These are phyloP conservation scores for Elsinoe fawcettii DNA, from an alignment of 2,329 filamentous ascomycete species.

Conservation along the genomic window DNA sequence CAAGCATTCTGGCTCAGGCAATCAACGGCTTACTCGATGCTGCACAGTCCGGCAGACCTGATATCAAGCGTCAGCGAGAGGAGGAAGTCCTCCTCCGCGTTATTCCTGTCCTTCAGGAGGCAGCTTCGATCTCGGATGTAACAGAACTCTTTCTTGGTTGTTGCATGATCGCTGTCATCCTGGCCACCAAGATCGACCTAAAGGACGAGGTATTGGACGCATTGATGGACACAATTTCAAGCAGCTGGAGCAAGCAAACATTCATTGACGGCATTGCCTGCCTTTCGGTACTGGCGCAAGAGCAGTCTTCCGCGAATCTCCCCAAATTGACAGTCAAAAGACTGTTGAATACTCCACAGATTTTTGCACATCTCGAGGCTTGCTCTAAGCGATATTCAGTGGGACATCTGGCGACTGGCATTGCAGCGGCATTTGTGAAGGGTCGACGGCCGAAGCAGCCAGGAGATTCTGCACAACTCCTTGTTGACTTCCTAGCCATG, in stretches of 20 bases:
- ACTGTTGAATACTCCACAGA: constrained; percentile 31
- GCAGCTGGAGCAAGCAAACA: constrained; percentile 68
- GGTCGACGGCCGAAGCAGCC: background rate
- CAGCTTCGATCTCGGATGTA: constrained; percentile 65
- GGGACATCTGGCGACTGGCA: constrained; percentile 1
- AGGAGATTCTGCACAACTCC: background rate
- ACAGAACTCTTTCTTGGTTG: constrained; percentile 76
- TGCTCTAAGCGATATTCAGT: constrained; percentile 2
- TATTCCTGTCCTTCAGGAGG: constrained; percentile 65
- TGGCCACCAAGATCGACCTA: constrained; percentile 74
- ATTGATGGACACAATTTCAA: constrained; percentile 80
- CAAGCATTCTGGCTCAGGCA: constrained; percentile 75
- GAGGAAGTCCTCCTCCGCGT: constrained; percentile 66
- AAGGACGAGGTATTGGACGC: constrained; percentile 73
- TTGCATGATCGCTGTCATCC: constrained; percentile 82
- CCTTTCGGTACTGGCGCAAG: constrained; percentile 72
- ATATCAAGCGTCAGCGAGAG: constrained; percentile 70
- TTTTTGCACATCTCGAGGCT: background rate
- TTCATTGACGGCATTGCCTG: constrained; percentile 67
- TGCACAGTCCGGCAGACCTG: constrained; percentile 64
- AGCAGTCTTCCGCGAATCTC: constrained; percentile 62
- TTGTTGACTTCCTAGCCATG: background rate
- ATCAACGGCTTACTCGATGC: constrained; percentile 74
- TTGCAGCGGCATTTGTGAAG: background rate
- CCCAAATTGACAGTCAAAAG: constrained; percentile 63